Base-by-base conservation (phyloP, 345 rosid genomes). In the Raphanus sativus region DNA sequence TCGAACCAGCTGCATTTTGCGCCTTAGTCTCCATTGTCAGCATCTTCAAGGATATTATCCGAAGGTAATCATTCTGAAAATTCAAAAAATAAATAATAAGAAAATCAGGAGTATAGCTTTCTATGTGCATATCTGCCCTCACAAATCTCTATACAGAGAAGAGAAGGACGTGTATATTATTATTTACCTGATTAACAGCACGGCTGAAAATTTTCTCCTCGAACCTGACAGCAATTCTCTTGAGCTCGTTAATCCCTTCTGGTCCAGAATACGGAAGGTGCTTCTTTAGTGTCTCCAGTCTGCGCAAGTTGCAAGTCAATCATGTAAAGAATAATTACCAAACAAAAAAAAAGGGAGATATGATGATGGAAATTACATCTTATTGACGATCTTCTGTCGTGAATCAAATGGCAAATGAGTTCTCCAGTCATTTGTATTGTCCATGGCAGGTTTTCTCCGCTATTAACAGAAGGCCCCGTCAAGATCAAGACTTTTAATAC, bases 31-130 rank as follows among this genome's bases (percentile, higher is more conserved):
- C 97, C 89, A 94, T 83, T 38, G 93, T 74, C 61, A 90, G 85
- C 97, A 94, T 88, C 91, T 91, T 91, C 86, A 88, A 45, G 9
- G 97, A 90, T 82, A 94, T 91, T 76, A 83, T 91, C 83, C 87
- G 85, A 30, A 94, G 78, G 84, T 91, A 94, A 77, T 94, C 98
- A 10, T 86, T 56, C 98, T 94, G 84, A 61, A 86, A 81, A 13
- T 9, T 21, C 15, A 52, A 15, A 29, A 75, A 24, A 8, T n/a
- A n/a, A n/a, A n/a, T 55, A 71, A 77, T 34, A 50, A 26, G 11
- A 42, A 42, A 12, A 56, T 71, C 69, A 76, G 24, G 21, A 65
- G 3, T 3, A 28, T 28, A 28, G 30, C 30, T 28, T 28, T 40
- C 13, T 4, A 40, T 40, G 48, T 58, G 52, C 28, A 21, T 21